phyloP scores from a whole-genome alignment of 2,329 filamentous ascomycete species.

The Pyrenochaeta sp. region DNA sequence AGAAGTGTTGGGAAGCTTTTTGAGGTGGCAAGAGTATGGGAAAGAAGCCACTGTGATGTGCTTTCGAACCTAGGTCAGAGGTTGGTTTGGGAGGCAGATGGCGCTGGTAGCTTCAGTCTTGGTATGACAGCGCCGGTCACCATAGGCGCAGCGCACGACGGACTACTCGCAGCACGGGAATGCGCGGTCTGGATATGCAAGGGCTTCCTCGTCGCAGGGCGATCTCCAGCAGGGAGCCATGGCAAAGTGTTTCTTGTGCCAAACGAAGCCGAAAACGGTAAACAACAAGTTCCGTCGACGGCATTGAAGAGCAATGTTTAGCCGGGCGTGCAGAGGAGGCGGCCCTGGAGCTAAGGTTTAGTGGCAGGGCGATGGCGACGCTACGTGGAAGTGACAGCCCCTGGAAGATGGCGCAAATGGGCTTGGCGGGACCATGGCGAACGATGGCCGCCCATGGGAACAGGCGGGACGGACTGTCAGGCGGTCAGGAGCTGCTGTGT shows the following conservation, averaged over 20 bases:
- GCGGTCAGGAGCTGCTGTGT: conserved; percentile 39
- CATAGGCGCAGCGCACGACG: conserved; percentile 11
- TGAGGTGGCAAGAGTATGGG: conserved; percentile 3
- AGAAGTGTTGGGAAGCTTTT: background rate
- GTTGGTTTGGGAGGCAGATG: conserved; percentile 36
- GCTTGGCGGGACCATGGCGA: conserved; percentile 31
- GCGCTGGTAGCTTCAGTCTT: conserved; percentile 35
- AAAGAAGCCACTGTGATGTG: conserved; percentile 20
- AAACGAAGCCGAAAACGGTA: background rate
- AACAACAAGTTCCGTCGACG: conserved; percentile 7
- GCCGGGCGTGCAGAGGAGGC: conserved; percentile 9
- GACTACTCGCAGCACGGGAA: conserved; percentile 15
- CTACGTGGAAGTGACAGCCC: conserved; percentile 44
- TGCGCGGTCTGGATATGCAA: conserved; percentile 17
- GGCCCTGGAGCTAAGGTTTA: conserved; percentile 17
- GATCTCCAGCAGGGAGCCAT: conserved; percentile 10
- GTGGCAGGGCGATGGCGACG: conserved; percentile 28
- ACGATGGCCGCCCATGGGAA: conserved; percentile 22
- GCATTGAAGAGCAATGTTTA: conserved; percentile 8
- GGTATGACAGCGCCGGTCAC: conserved; percentile 38
- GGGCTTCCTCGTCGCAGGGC: conserved; percentile 8
- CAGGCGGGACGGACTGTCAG: conserved; percentile 43
- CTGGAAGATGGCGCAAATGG: conserved; percentile 29
- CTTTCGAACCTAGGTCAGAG: conserved; percentile 29
- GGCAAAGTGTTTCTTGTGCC: conserved; percentile 5